Percentiles rank a stretch among this genome's conserved stretches.
phyloP scores from a whole-genome alignment of 805 yeast genomes.

The Saccharomycopsis amapae region DNA sequence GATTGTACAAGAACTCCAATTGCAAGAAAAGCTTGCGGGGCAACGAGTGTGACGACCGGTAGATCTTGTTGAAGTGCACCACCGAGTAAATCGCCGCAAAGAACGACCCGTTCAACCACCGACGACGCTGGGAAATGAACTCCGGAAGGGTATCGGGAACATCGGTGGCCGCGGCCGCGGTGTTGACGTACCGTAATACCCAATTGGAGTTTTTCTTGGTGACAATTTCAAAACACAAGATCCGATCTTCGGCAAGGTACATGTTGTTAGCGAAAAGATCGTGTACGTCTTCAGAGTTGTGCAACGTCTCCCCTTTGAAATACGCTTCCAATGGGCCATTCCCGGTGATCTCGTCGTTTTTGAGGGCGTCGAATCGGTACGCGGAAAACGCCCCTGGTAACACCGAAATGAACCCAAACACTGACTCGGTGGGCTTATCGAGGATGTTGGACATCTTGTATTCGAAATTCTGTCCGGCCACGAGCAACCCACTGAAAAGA shows the following conservation, averaged over 20 bases:
- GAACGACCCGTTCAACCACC: conserved; percentile 67
- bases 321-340: conserved; percentile 57
- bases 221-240: conserved; percentile 56
- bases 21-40: conserved; percentile 45
- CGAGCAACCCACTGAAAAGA: conserved; percentile 28
- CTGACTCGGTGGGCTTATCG: conserved; percentile 60
- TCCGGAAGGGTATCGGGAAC: conserved; percentile 59
- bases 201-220: conserved; percentile 51
- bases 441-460: conserved; percentile 60
- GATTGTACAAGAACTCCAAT: conserved; percentile 49
- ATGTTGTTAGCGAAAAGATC: conserved; percentile 60
- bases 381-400: conserved; percentile 68
- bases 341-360: conserved; percentile 42
- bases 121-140: conserved; percentile 55
- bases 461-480: conserved; percentile 61
- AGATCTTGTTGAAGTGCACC: conserved; percentile 48
- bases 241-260: conserved; percentile 67
- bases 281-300: conserved; percentile 51
- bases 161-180: conserved; percentile 61
- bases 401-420: conserved; percentile 58
- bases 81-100: conserved; percentile 55
- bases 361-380: conserved; percentile 51
- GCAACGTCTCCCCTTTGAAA: conserved; percentile 59
- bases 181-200: conserved; percentile 56
- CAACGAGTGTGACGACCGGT: conserved; percentile 46